Evolutionary conservation across 2,329 filamentous ascomycete species (phyloP), one percentile per base, ranked within the genome.

Genomic region (Amauroascus niger): DNA sequence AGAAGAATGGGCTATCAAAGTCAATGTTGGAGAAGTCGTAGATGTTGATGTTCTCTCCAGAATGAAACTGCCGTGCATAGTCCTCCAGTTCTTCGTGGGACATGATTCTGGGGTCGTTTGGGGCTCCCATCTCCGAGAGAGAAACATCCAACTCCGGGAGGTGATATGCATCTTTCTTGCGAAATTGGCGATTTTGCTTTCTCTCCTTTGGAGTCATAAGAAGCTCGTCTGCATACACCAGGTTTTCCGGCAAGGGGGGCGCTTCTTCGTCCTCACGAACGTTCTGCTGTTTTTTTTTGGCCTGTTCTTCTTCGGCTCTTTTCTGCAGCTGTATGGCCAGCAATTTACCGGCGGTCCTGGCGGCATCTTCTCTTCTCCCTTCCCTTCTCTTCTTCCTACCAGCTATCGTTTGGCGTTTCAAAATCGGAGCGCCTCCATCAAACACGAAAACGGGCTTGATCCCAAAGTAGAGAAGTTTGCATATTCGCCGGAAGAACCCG

Each of bases 21-120:
- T 98, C 93, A 62, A 98, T 98, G 71, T 97, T 97, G 65, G 87
- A 94, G 66, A 98, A 98, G 70, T 97, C 91, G 69, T 97, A 97
- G 4, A 90, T 71, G 59, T 75, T 76, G 52, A 97, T 86, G 66
- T 97, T 91, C 69, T 97, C 89, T 52, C 93, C 93, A 57, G 82
- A 82, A 63, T 96, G 82, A 63, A 97, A 97, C 59, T 97, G 90
- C 49, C 84, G 78, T 2, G 94, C 91, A 66, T 98, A 98, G 60
- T 91, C 85, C 70, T 97, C 88, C 55, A 98, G 73, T 66, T 98
- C 91, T 64, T 95, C 88, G 22, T 94, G 80, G 51, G 86, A 94
- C 93, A 98, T 97, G 62, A 98, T 91, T 14, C 94, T 80, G 2
- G 91, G 91, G 68, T 98, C 93, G 58, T 96, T 88, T 3, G 88